Conservation (phyloP, 768 basidiomycete species). For the Naganishia randhawae region DNA sequence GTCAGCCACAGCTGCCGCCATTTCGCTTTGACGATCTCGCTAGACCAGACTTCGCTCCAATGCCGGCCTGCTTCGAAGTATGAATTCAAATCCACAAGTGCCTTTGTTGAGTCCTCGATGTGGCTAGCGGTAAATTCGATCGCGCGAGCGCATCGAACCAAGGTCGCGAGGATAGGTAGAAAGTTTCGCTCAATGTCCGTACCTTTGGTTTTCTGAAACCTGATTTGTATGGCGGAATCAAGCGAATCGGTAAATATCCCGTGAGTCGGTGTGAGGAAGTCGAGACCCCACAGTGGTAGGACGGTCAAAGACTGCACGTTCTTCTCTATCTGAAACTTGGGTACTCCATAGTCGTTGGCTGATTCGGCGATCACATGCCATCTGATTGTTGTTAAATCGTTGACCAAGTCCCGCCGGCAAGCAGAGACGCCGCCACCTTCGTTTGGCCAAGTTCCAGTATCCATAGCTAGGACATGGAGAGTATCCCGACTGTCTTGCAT, state of each 20-base stretch:
- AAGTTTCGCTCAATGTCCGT: background rate
- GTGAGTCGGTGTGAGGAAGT: background rate
- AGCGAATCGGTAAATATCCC: background rate
- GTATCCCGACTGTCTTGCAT: background rate
- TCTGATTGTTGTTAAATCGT: background rate
- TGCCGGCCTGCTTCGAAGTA: background rate
- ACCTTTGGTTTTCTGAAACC: background rate
- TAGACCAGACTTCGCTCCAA: background rate
- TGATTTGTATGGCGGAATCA: background rate
- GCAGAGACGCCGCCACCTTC: background rate
- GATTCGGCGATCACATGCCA: background rate
- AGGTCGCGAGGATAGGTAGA: background rate
- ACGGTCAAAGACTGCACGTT: background rate
- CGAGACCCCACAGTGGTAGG: background rate
- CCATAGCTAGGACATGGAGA: background rate
- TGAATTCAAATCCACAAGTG: background rate
- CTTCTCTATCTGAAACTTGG: background rate
- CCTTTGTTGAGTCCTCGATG: background rate
- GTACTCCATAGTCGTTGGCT: background rate
- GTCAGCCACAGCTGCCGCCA: background rate
- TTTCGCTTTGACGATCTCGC: background rate
- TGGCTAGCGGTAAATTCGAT: background rate
- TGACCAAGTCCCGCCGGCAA: background rate
- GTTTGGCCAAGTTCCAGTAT: background rate
- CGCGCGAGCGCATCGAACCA: background rate